These are phyloP conservation scores for Microbotryum violaceum DNA, from an alignment of 1,284 basidiomycete genomes.

Conservation along the genomic window DNA sequence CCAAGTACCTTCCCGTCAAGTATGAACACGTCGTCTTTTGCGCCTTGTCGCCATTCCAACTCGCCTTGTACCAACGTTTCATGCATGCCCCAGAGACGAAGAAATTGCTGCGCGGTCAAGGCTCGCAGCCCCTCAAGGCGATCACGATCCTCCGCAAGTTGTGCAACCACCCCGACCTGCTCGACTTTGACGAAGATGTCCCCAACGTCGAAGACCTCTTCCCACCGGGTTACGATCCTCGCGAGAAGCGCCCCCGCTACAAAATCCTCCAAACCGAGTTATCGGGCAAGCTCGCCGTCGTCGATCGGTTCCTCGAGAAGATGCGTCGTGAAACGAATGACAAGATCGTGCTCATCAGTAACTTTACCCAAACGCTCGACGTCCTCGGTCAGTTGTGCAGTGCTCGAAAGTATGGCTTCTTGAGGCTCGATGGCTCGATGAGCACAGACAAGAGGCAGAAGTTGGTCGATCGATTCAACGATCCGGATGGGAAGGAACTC, in stretches of 20 bases:
- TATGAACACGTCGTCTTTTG: conserved; percentile 99
- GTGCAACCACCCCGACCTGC: conserved; percentile 92
- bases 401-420: conserved; percentile 81
- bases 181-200: conserved; percentile 79
- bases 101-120: conserved; percentile 75
- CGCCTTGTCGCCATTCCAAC: conserved; percentile 76
- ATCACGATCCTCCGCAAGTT: conserved; percentile 96
- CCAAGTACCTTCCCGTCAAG: conserved; percentile 97
- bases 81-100: conserved; percentile 92
- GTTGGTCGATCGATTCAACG: conserved; percentile 94
- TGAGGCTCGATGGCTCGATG: conserved; percentile 92
- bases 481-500: conserved; percentile 90
- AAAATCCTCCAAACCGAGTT: conserved; percentile 42
- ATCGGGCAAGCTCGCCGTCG: conserved; percentile 85
- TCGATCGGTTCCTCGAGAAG: conserved; percentile 87
- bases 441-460: conserved; percentile 90
- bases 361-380: conserved; percentile 96
- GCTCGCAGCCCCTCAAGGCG: conserved; percentile 94
- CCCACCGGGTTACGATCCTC: conserved; percentile 68
- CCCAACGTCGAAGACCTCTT: conserved; percentile 75
- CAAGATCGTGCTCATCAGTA: conserved; percentile 98
- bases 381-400: conserved; percentile 81
- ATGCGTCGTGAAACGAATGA: conserved; percentile 75
- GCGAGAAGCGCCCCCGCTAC: conserved; percentile 31
- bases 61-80: conserved; percentile 83